Evolutionary conservation across 148 eudicot species (phyloP), one percentile per base, ranked within the genome.

Genomic region (Vaccinium darrowii): DNA sequence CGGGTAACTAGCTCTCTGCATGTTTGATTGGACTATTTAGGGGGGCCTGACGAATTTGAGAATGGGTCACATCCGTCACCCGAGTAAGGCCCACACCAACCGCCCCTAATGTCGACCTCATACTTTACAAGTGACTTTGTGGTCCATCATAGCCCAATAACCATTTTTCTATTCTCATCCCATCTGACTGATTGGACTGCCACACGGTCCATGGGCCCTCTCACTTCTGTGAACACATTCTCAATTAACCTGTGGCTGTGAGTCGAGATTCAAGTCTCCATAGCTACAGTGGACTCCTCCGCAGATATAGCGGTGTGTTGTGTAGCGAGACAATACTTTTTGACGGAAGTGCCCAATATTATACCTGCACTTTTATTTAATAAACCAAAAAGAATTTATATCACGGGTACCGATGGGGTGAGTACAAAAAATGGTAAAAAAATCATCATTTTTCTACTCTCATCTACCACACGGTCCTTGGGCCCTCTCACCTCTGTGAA

Each of bases 21-120:
- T 1, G 10, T 65, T 65, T 65, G 72, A 65, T 67, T 25, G 73
- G 73, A 39, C 12, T 47, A 18, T 9, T 11, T 2, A 36, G 50
- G 21, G 18, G 60, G 23, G 18, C 51, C 78, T 53, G 78, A 7
- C 69, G 11, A 52, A 16, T 56, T 56, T 47, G 63, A 83, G 78
- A 83, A 72, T 83, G 79, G 85, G 85, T 83, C 85, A 56, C 51
- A 39, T 83, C 85, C 16, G 13, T 83, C 51, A 30, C 36, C 49
- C 69, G 27, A 5, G 54, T 69, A 15, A 50, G 84, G 84, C 62
- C 84, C 84, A 82, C 76, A 14, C 8, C 74, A 15, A 82, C 72
- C 84, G 77, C 49, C 76, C 75, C 16, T 11, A 69, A 8, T 13
- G 76, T 50, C 77, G 4, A 50, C 12, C 25, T 50, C 54, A 49